Evolutionary conservation across 495 filamentous ascomycete species (phyloP), one percentile per base, ranked within the genome.

Genomic region (Penicillium ucsense): DNA sequence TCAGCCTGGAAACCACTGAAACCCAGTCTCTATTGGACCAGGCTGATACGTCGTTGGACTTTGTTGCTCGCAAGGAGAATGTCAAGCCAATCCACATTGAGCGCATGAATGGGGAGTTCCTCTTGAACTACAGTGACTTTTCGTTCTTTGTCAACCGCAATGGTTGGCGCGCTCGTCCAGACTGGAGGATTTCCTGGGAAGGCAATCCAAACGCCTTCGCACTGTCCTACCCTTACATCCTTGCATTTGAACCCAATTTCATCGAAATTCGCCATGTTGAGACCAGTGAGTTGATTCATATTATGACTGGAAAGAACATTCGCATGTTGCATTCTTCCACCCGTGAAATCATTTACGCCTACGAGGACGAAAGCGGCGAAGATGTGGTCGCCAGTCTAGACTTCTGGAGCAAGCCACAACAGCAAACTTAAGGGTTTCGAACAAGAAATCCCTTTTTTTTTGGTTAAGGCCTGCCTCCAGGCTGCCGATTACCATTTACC

Each of bases 91-190:
- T 99, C 50, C 89, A 95, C 56, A 96, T 99, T 60, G 94, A 97
- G 63, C 84, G 94, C 12, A 81, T 97, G 57, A 88, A 91, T 53
- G 88, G 89, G 52, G 94, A 97, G 62, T 99, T 99, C 76, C 75
- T 99, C 37, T 79, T 99, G 45, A 96, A 95, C 64, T 99, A 99
- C 66, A 88, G 86, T 20, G 94, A 99, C 56, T 97, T 95, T 63
- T 94, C 87, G 12, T 97, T 99, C 77, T 99, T 95, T 58, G 92
- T 99, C 57, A 97, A 99, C 66, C 80, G 92, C 44, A 95, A 99
- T 62, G 94, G 94, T 29, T 99, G 94, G 94, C 80, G 94, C 45
- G 89, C 91, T 33, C 77, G 89, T 51, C 86, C 89, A 11, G 94
- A 99, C 60, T 99, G 94, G 94, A 83, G 81, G 50, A 94, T 99